Evolutionary conservation across 768 basidiomycete species (phyloP).

Genomic region (Sistotremastrum suecicum): DNA sequence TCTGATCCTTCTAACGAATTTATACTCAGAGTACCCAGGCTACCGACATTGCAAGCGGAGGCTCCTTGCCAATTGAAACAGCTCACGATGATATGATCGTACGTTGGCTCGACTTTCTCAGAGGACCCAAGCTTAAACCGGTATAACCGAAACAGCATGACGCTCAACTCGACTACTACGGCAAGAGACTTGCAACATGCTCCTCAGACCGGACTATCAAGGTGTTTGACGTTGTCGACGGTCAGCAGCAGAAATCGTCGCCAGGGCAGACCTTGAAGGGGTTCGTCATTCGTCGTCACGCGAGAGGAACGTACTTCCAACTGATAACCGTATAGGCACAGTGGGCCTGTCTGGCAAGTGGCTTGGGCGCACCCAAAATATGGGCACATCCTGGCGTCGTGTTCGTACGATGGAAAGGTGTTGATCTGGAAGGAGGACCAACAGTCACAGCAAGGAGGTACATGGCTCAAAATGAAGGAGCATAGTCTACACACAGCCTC

Average conservation of each 20-base stretch:
- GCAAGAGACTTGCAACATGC: constrained; percentile 91
- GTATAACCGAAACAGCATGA: constrained; percentile 55
- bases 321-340: constrained; percentile 45
- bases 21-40: too few species aligned
- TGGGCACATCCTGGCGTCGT: constrained; percentile 93
- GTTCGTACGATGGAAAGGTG: constrained; percentile 96
- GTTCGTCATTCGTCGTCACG: constrained; percentile 23
- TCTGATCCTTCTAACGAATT: too few species aligned
- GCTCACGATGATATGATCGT: constrained; percentile 99
- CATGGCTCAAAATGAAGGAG: constrained; percentile 93
- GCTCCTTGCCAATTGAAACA: constrained; percentile 82
- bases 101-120: constrained; percentile 17
- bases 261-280: constrained; percentile 68
- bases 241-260: constrained; percentile 52
- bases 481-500: constrained; percentile 89
- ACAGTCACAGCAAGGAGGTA: constrained; percentile 35
- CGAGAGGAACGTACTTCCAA: neutral
- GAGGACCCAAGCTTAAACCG: neutral
- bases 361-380: constrained; percentile 98
- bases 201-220: constrained; percentile 92
- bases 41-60: constrained; percentile 10
- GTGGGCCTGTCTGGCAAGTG: constrained; percentile 96
- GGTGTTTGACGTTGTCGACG: constrained; percentile 89
- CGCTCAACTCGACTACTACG: constrained; percentile 96
- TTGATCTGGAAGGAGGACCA: constrained; percentile 94